Base-by-base conservation (phyloP, 805 yeast genomes). In the Hemisphaericaspora nanyangensis region DNA sequence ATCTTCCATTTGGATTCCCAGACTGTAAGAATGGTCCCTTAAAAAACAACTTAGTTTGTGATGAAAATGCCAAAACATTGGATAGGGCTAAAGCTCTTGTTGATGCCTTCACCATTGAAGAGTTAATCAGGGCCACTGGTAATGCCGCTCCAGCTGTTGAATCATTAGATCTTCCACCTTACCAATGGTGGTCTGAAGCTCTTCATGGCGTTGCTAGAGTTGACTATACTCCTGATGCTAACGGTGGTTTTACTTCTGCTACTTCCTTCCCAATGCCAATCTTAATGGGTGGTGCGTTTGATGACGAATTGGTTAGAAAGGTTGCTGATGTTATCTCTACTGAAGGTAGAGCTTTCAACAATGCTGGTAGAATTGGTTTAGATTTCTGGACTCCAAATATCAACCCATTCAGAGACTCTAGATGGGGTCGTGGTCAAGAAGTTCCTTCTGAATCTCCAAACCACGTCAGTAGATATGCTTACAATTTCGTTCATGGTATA, bases 401-500 rank as follows among this genome's bases (percentile, higher is more conserved):
- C 17, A 36, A 36, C 29, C 39, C 39, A 30, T 28, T 29, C 32
- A 36, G 39, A 31, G 39, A 36, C 19, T 10, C 6, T n/a, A 36
- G 39, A 36, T 36, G 39, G 39, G 44, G 44, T 24, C 34, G 44
- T 24, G 37, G 40, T 13, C 39, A 39, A 36, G 44, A 40, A 40
- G 40, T 32, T 37, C 32, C 35, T 15, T 39, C 41, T 12, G 38
- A 39, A 22, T 32, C 39, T 36, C 44, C 44, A 19, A 30, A 37
- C 26, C 24, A 19, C 12, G 34, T 36, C 30, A 22, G 31, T 25
- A 25, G 25, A 27, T 36, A 36, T 26, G 39, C 33, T 18, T 30
- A 17, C 13, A 36, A 36, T 28, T 30, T 25, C 4, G 33, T 36
- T 26, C 20, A 36, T 17, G 39, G 39, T 26, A 37, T 40, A 27